A percentile compares a stretch with the other conserved stretches of the same genome.
Conservation (phyloP, 768 basidiomycete species). For the Termitomyces sp. region DNA sequence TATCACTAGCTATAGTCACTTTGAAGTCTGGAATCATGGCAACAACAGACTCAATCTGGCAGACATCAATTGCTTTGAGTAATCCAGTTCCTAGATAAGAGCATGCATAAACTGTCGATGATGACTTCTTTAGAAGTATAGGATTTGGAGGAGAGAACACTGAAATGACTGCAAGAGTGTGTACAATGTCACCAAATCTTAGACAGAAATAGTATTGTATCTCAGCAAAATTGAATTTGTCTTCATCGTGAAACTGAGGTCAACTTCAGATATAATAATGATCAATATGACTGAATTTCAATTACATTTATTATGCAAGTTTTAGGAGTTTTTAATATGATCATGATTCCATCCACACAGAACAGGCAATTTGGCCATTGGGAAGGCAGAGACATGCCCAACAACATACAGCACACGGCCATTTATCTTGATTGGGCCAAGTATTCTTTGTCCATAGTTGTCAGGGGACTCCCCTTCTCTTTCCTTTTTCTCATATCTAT, state of each 20-base stretch:
- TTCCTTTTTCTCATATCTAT: too few relatives aligned
- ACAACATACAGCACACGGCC: slow-evolving; percentile 4
- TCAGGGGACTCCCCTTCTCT: too few relatives aligned
- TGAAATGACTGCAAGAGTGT: slow-evolving; percentile 1
- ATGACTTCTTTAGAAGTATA: not conserved
- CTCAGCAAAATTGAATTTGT: not conserved
- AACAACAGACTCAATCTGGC: not conserved
- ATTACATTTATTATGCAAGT: not conserved
- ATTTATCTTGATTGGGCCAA: not conserved
- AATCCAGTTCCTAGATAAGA: not conserved
- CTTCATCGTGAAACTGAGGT: not conserved
- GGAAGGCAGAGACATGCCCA: slow-evolving; percentile 13
- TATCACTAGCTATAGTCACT: not conserved
- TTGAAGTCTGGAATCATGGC: not conserved
- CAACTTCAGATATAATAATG: not conserved
- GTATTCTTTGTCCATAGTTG: not conserved
- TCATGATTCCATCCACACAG: slow-evolving; percentile 14
- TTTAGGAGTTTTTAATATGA: not conserved
- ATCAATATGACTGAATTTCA: not conserved
- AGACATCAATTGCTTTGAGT: not conserved
- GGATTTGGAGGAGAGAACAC: not conserved
- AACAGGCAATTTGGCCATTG: slow-evolving; percentile 17
- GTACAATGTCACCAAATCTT: not conserved
- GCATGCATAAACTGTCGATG: not conserved
- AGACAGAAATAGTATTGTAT: not conserved